Evolutionary conservation across 2,329 filamentous ascomycete species (phyloP).

Genomic region (Rhexocercosporidium sp.): DNA sequence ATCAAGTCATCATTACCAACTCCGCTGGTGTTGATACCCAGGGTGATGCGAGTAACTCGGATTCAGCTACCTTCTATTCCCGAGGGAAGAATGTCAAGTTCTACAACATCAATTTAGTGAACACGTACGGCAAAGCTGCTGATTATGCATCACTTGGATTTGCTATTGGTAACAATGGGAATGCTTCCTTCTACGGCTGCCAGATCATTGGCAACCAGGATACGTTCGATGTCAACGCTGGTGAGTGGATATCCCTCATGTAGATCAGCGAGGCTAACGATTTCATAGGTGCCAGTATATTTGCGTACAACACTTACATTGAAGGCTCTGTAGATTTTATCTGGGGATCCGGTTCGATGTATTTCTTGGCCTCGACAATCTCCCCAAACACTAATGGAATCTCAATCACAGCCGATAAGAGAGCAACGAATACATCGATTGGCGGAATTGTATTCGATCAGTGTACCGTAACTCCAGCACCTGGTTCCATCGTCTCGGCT

Average conservation of each 20-base stretch:
- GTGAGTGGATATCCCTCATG: background rate
- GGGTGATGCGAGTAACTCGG: conserved; percentile 13
- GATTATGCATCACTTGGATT: conserved; percentile 16
- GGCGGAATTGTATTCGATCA: conserved; percentile 19
- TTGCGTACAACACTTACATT: conserved; percentile 18
- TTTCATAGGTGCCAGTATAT: conserved; percentile 8
- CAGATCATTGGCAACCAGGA: conserved; percentile 17
- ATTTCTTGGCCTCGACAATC: conserved; percentile 15
- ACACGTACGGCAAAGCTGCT: conserved; percentile 10
- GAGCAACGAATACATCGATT: conserved; percentile 13
- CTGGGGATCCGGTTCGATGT: conserved; percentile 17
- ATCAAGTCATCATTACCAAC: conserved; percentile 20
- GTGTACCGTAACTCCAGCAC: conserved; percentile 15
- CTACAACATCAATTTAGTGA: conserved; percentile 17
- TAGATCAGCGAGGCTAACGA: background rate
- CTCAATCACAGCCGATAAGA: conserved; percentile 15
- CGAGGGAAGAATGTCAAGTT: conserved; percentile 19
- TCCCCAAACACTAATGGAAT: conserved; percentile 13
- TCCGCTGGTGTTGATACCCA: conserved; percentile 16
- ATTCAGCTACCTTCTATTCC: conserved; percentile 17
- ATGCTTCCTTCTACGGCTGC: conserved; percentile 22
- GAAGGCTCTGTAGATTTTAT: conserved; percentile 17
- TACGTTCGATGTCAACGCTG: conserved; percentile 17
- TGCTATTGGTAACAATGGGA: conserved; percentile 54
- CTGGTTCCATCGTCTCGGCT: conserved; percentile 4